Evolutionary conservation across 768 basidiomycete genomes (phyloP), one percentile per base, ranked within the genome.

Genomic region (Rubroboletus pulcherrimus): DNA sequence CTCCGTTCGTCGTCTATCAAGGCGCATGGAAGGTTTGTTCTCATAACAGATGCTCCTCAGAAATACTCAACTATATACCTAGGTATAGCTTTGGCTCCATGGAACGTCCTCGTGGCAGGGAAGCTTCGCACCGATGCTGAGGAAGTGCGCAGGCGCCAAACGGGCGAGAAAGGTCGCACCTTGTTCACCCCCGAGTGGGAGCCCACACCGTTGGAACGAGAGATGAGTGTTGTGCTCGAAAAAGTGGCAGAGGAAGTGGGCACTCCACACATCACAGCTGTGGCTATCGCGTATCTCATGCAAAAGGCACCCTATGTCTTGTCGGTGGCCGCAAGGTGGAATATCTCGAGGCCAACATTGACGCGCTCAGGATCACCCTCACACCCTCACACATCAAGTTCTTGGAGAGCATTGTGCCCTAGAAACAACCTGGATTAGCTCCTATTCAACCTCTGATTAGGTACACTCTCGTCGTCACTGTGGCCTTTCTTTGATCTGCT

Each of bases 1-100:
- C 77, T 0, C 81, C 77, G 5, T 84, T 84, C 62, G 69, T 73
- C 26, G 68, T 83, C 41, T 83, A 82, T 65, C 81, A 78, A 68
- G 81, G 79, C 2, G 55, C 49, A 17, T 33, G 7, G 57, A 76
- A 77, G 76, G 74, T 62, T 37, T 60, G 64, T 29, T 29, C 44
- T 45, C 0, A n/a, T 34, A 12, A 35, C 15, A 31, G n/a, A 4
- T 21, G 7, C 17, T 31, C 29, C 9, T 33, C 5, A 6, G 11
- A 54, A 60, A 41, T 59, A 57, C 60, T 48, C 31, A 42, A 47
- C 31, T 0, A 42, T 29, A 21, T 29, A 24, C 56, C 54, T 7
- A 47, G 55, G 39, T 19, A 30, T 54, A 50, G 42, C 71, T 1
- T 64, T 77, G 17, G 73, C 75, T 15, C 73, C 71, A 3, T 77